Base-by-base conservation (phyloP, 2,329 filamentous ascomycete genomes). In the Alternaria panax region DNA sequence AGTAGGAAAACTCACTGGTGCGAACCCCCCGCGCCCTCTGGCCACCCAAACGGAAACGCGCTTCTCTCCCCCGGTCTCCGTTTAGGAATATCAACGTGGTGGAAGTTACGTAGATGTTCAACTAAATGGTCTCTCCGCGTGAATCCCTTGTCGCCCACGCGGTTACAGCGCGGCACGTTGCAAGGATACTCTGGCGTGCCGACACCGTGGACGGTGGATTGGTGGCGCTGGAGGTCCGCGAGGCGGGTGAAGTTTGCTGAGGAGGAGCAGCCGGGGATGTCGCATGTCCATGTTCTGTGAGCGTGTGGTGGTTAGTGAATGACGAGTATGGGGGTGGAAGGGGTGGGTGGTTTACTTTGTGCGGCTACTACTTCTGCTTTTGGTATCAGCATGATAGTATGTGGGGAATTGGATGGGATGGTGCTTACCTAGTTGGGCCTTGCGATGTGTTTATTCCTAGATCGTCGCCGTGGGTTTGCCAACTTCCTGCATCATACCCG, bases 51-150 rank as follows among this genome's bases (percentile, higher is more conserved):
- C 2, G 72, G 72, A 32, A 74, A 70, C 4, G 74, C 74, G 11
- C 63, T 69, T 4, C 74, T 64, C 63, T 77, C 74, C 8, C 74
- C 74, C 5, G 74, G 71, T 50, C 63, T 62, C 30, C 75, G 63
- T 67, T 81, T 81, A 18, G 78, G 78, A 41, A 81, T 78, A 48
- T 83, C 78, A 45, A 81, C 72, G 54, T 83, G 80, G 68, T 88
- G 86, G 60, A 82, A 86, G 42, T 84, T 84, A 52, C 86, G 77
- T 52, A 85, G 71, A 70, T 88, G 86, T 67, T 88, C 86, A 38
- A 79, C 80, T 40, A 87, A 76, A 67, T 88, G 86, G 66, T 88
- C 86, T 52, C 81, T 79, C 6, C 86, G 79, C 5, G 83, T 83
- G 66, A 88, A 88, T 0, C 85, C 86, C 59, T 75, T 76, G 42